Conservation (phyloP, 805 yeast species). For the Monosporozyma aquatica region DNA sequence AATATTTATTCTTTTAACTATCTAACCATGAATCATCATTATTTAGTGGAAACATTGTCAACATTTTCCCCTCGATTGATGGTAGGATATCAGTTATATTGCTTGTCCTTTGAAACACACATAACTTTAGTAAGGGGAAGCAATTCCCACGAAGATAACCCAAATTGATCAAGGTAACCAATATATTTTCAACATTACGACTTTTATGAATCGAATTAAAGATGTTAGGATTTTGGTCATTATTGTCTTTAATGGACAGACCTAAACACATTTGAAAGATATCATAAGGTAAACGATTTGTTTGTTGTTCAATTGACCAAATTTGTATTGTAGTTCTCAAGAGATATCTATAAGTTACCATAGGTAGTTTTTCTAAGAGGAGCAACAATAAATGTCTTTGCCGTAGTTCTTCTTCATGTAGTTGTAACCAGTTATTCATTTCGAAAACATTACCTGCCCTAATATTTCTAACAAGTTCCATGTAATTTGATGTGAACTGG, state of each 20-base stretch:
- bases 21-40: conserved; percentile 28
- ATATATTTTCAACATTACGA: conserved; percentile 22
- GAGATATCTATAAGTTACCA: conserved; percentile 36
- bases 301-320: conserved; percentile 12
- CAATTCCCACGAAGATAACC: conserved; percentile 29
- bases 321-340: conserved; percentile 15
- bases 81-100: conserved; percentile 24
- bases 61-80: conserved; percentile 19
- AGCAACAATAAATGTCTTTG: conserved; percentile 28
- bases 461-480: conserved; percentile 32
- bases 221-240: conserved; percentile 6
- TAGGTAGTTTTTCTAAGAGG: conserved; percentile 35
- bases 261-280: conserved; percentile 13
- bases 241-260: conserved; percentile 11
- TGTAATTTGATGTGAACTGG: conserved; percentile 31
- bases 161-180: conserved; percentile 25
- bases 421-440: conserved; percentile 29
- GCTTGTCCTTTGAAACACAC: conserved; percentile 25
- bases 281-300: conserved; percentile 24
- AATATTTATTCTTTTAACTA: background rate
- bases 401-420: conserved; percentile 27
- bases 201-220: conserved; percentile 19
- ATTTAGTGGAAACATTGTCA: conserved; percentile 22
- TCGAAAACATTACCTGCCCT: conserved; percentile 36
- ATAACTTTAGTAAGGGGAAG: conserved; percentile 23